Evolutionary conservation across 179 eudicot genomes (phyloP).

Genomic region (Silene coronaria): DNA sequence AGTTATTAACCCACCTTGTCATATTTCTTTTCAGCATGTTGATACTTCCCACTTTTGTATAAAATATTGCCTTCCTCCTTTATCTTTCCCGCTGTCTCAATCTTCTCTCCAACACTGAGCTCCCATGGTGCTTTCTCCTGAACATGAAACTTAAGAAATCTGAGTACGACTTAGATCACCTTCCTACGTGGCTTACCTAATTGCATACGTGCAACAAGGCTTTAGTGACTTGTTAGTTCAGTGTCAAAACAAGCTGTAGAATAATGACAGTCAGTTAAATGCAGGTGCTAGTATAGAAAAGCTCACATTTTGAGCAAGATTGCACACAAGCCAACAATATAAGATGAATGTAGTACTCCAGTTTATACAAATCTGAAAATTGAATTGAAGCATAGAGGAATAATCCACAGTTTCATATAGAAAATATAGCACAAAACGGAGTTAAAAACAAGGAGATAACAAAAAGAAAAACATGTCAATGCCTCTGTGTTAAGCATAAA

Average conservation of each 20-base stretch:
- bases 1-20: conserved; percentile 36
- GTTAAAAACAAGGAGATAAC: background rate
- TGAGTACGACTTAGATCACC: background rate
- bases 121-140: conserved; percentile 72
- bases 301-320: background rate
- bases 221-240: background rate
- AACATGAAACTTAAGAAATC: conserved; percentile 1
- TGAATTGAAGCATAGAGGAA: background rate
- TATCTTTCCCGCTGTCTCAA: conserved; percentile 45
- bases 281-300: background rate
- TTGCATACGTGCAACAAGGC: background rate
- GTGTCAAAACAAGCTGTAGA: background rate
- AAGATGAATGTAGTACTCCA: background rate
- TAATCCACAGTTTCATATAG: background rate
- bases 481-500: no score
- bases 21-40: conserved; percentile 59
- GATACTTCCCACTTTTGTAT: conserved; percentile 47
- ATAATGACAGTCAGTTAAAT: background rate
- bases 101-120: conserved; percentile 42
- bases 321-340: background rate
- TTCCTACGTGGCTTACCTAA: background rate
- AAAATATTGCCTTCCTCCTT: conserved; percentile 63
- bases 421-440: background rate
- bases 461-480: background rate
- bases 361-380: background rate